These are phyloP conservation scores for Colletotrichum sp. DNA, from an alignment of 2,329 filamentous ascomycete genomes.

Conservation along the genomic window DNA sequence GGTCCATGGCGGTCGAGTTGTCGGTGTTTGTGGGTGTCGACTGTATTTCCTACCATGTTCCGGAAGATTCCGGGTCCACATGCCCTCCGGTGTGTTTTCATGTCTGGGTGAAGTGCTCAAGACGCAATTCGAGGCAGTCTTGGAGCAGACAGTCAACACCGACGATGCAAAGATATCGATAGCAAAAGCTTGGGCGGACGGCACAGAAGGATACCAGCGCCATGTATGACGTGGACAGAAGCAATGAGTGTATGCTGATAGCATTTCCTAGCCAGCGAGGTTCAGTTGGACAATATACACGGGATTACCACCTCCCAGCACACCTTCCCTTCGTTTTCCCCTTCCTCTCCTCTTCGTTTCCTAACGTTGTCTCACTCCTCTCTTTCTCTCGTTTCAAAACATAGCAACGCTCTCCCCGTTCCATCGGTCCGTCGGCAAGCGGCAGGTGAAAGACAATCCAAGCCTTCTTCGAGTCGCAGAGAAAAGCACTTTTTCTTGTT, in stretches of 20 bases:
- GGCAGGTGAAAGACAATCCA: not conserved
- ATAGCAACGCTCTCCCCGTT: constrained; percentile 1
- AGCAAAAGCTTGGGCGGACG: not conserved
- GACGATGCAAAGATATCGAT: not conserved
- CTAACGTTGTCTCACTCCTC: not conserved
- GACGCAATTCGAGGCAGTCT: not conserved
- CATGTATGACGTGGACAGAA: not conserved
- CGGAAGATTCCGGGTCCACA: not conserved
- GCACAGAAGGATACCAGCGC: not conserved
- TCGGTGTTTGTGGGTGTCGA: not conserved
- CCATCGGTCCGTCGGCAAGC: constrained; percentile 5
- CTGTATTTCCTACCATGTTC: not conserved
- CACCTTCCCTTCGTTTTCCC: constrained; percentile 15
- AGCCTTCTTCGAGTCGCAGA: not conserved
- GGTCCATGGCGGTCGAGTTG: not conserved
- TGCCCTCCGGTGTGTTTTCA: not conserved
- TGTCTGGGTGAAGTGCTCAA: not conserved
- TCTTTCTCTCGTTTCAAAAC: not conserved
- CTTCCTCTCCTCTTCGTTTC: not conserved
- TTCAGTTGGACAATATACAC: constrained; percentile 40
- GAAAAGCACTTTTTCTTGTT: constrained; percentile 12
- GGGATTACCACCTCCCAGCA: constrained; percentile 32
- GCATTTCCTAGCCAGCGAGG: constrained; percentile 18
- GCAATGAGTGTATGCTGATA: constrained; percentile 10
- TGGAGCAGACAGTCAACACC: not conserved